Evolutionary conservation across 2,329 filamentous ascomycete species (phyloP).

Genomic region (Pseudogymnoascus sp.): DNA sequence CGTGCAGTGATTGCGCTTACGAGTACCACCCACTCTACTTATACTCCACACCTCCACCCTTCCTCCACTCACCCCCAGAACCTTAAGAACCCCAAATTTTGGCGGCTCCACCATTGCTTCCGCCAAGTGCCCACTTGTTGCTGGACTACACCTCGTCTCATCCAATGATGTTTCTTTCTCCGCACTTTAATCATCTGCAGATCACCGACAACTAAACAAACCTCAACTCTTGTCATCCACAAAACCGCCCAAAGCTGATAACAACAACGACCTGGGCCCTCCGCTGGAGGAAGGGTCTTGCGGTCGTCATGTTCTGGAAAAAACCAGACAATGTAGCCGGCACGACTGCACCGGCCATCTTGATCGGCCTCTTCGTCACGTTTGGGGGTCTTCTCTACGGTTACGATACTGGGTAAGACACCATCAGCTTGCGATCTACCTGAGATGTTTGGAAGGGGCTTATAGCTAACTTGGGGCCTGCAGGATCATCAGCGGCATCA

Average conservation of each 20-base stretch:
- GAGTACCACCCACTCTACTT: background rate
- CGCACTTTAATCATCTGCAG: constrained; percentile 4
- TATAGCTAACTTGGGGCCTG: constrained; percentile 13
- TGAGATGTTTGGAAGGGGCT: background rate
- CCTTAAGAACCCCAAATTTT: constrained; percentile 6
- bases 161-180: constrained; percentile 4
- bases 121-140: constrained; percentile 2
- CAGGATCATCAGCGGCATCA: constrained; percentile 61
- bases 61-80: background rate
- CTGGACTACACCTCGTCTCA: background rate
- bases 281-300: constrained; percentile 6
- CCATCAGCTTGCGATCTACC: background rate
- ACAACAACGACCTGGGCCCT: constrained; percentile 3
- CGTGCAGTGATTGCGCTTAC: background rate
- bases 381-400: constrained; percentile 62
- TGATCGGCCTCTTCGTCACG: constrained; percentile 64
- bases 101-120: background rate
- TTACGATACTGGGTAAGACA: constrained; percentile 60
- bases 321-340: constrained; percentile 69
- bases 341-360: constrained; percentile 62
- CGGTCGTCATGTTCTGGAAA: constrained; percentile 39
- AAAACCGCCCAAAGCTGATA: constrained; percentile 2
- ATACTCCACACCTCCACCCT: background rate
- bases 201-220: constrained; percentile 3
- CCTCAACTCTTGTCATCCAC: background rate